These are phyloP conservation scores for Punctularia strigosozonata DNA, from an alignment of 768 basidiomycete genomes.

Conservation along the genomic window DNA sequence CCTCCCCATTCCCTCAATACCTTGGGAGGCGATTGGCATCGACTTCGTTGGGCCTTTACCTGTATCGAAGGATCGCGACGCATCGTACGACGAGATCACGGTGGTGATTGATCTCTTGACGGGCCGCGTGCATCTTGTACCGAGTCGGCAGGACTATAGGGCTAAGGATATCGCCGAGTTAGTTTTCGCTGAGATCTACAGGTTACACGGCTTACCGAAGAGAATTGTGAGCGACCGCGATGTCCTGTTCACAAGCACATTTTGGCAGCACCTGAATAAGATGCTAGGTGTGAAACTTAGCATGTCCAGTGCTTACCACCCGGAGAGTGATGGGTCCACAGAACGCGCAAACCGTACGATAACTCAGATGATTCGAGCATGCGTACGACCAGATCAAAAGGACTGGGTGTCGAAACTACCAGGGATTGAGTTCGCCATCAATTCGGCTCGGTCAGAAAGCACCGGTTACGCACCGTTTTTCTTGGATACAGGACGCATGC, in stretches of 20 bases:
- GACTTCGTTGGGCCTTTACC: conserved; percentile 18
- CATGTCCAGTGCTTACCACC: conserved; percentile 31
- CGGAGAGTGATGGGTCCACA: conserved; percentile 28
- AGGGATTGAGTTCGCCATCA: conserved; percentile 26
- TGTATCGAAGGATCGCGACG: conserved; percentile 10
- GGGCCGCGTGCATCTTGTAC: conserved; percentile 16
- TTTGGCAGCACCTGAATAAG: conserved; percentile 26
- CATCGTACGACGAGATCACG: conserved; percentile 13
- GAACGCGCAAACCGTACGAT: conserved; percentile 23
- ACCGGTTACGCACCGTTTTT: conserved; percentile 27
- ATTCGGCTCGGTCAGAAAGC: conserved; percentile 18
- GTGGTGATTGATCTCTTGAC: conserved; percentile 16
- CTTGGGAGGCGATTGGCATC: conserved; percentile 18
- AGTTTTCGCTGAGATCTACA: conserved; percentile 22
- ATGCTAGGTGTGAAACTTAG: conserved; percentile 17
- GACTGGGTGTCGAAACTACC: conserved; percentile 22
- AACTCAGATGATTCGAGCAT: conserved; percentile 21
- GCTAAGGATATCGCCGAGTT: conserved; percentile 24
- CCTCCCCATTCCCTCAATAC: conserved; percentile 12
- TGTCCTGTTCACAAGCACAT: conserved; percentile 27
- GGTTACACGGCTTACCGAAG: conserved; percentile 25
- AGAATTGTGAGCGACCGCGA: conserved; percentile 30
- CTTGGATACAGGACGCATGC: conserved; percentile 20
- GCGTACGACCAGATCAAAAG: conserved; percentile 17
- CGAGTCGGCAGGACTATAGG: conserved; percentile 16